These are phyloP conservation scores for Drechslerella coelobrocha DNA, from an alignment of 2,329 filamentous ascomycete species.

Conservation along the genomic window DNA sequence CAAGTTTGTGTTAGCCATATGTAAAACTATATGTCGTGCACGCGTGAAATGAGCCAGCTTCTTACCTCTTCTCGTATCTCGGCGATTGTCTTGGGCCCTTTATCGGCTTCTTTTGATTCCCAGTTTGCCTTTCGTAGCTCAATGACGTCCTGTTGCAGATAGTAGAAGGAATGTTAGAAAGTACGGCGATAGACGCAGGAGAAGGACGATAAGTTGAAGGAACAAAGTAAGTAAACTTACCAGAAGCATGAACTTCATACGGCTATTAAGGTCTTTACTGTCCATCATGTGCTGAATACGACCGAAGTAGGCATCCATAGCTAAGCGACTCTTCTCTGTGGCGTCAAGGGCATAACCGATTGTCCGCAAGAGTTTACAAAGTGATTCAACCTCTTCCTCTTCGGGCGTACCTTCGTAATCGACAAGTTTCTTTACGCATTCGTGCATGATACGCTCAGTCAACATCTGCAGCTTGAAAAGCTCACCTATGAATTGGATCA, in stretches of 20 bases:
- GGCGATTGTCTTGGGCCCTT: conserved; percentile 95
- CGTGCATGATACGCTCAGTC: conserved; percentile 99
- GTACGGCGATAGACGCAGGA: conserved; percentile 26
- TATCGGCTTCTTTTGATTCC: conserved; percentile 86
- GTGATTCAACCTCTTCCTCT: conserved; percentile 93
- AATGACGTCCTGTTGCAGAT: conserved; percentile 69
- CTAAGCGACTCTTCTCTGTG: conserved; percentile 78
- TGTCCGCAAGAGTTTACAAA: conserved; percentile 89
- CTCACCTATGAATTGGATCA: conserved; percentile 99
- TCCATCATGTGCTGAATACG: conserved; percentile 84
- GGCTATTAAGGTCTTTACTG: conserved; percentile 79
- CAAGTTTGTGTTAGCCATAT: conserved; percentile 51
- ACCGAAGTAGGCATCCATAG: conserved; percentile 93
- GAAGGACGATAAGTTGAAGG: neutral
- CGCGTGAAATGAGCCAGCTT: neutral
- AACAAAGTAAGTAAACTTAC: conserved; percentile 56
- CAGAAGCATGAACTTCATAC: conserved; percentile 95
- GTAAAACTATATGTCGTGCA: conserved; percentile 1
- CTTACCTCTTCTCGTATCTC: conserved; percentile 81
- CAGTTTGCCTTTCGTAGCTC: conserved; percentile 81
- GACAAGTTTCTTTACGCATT: conserved; percentile 95
- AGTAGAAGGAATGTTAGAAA: neutral
- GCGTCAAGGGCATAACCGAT: conserved; percentile 86
- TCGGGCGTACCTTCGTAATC: conserved; percentile 93
- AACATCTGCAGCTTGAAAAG: conserved; percentile 99